These are phyloP conservation scores for Trametes sp. DNA, from an alignment of 1,284 basidiomycete genomes.

Conservation along the genomic window DNA sequence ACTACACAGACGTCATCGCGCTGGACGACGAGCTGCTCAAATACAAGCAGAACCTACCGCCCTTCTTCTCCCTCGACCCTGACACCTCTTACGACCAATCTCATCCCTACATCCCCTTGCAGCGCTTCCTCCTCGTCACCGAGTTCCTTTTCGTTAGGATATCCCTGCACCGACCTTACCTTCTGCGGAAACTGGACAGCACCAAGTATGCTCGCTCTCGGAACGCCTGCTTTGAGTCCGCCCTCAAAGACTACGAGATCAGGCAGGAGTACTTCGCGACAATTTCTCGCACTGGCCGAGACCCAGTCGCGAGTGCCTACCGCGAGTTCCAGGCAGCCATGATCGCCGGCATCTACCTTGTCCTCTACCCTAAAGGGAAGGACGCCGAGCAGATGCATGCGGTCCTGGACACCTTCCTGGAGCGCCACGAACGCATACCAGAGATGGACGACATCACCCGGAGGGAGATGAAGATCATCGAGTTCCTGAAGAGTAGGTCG, in stretches of 20 bases:
- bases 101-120: slow-evolving; percentile 70
- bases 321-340: slow-evolving; percentile 87
- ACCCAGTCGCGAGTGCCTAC: slow-evolving; percentile 80
- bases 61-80: slow-evolving; percentile 78
- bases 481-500: slow-evolving; percentile 76
- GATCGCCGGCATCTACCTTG: slow-evolving; percentile 85
- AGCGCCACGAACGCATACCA: slow-evolving; percentile 70
- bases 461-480: slow-evolving; percentile 81
- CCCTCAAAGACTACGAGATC: slow-evolving; percentile 77
- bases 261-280: slow-evolving; percentile 70
- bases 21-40: slow-evolving; percentile 88
- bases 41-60: slow-evolving; percentile 80
- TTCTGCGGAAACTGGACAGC: slow-evolving; percentile 73
- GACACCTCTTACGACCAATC: slow-evolving; percentile 81
- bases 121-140: slow-evolving; percentile 82
- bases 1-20: slow-evolving; percentile 85
- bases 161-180: slow-evolving; percentile 80
- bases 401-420: slow-evolving; percentile 80
- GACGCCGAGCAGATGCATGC: slow-evolving; percentile 75
- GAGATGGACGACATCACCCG: slow-evolving; percentile 84
- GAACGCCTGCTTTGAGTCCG: slow-evolving; percentile 81
- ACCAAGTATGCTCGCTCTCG: slow-evolving; percentile 81
- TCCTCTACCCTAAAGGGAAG: slow-evolving; percentile 75
- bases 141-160: slow-evolving; percentile 84
- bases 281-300: slow-evolving; percentile 65